Percentiles rank a stretch among this genome's conserved stretches.
Conservation (phyloP, 495 filamentous ascomycete species). For the Penicillium paxilli region DNA sequence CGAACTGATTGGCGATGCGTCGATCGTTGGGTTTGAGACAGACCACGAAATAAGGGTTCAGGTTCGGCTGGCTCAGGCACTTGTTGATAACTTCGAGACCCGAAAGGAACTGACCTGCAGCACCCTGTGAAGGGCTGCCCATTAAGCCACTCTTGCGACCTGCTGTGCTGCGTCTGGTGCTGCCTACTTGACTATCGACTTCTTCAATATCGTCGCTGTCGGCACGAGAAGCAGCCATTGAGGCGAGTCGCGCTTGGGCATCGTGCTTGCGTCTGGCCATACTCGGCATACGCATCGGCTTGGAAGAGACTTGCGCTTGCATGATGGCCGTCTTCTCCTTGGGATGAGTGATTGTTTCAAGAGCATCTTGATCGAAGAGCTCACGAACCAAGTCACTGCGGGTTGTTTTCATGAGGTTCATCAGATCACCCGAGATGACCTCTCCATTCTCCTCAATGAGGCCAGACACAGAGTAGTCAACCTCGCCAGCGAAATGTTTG, state of each 20-base stretch:
- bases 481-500: conserved; percentile 92
- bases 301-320: conserved; percentile 94
- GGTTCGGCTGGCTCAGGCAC: conserved; percentile 73
- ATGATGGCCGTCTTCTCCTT: conserved; percentile 88
- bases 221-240: conserved; percentile 16
- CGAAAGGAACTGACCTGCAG: conserved; percentile 87
- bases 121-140: conserved; percentile 70
- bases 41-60: conserved; percentile 94
- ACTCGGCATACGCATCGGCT: conserved; percentile 87
- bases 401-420: conserved; percentile 89
- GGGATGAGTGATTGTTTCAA: conserved; percentile 87
- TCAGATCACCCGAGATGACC: conserved; percentile 89
- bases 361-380: conserved; percentile 88
- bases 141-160: conserved; percentile 41
- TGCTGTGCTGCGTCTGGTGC: conserved; percentile 31
- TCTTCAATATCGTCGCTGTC: conserved; percentile 55
- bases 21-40: conserved; percentile 97
- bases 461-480: conserved; percentile 87
- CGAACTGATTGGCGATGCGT: conserved; percentile 96
- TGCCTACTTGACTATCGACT: conserved; percentile 47
- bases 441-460: conserved; percentile 94
- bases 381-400: conserved; percentile 85
- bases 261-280: conserved; percentile 76
- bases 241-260: conserved; percentile 39
- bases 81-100: conserved; percentile 87